phyloP scores from a whole-genome alignment of 2,329 filamentous ascomycete genomes.

The Xylariomycetidae sp. region DNA sequence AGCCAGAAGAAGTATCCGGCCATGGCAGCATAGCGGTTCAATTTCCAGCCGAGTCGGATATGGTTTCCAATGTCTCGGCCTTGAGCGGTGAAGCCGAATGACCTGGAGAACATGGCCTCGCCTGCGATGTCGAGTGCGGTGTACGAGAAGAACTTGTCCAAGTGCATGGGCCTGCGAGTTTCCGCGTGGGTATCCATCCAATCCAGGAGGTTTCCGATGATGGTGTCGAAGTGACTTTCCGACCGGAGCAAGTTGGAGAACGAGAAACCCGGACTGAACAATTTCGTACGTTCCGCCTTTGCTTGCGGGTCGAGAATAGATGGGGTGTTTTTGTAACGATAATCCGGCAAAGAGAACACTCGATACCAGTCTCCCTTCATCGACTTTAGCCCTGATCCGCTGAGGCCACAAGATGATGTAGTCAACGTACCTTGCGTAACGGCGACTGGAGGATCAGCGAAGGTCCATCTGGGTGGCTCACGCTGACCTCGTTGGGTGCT shows the following conservation, averaged over 20 bases:
- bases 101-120: constrained; percentile 25
- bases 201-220: constrained; percentile 11
- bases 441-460: constrained; percentile 28
- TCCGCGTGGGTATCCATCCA: constrained; percentile 15
- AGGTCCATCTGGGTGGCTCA: constrained; percentile 35
- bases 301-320: constrained; percentile 29
- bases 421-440: constrained; percentile 27
- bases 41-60: constrained; percentile 8
- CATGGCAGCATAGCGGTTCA: constrained; percentile 4
- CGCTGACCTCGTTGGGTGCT: constrained; percentile 35
- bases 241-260: constrained; percentile 24
- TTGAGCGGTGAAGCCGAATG: constrained; percentile 24
- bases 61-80: constrained; percentile 21
- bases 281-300: constrained; percentile 25
- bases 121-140: constrained; percentile 27
- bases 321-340: constrained; percentile 34
- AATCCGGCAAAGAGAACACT: constrained; percentile 32
- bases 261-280: constrained; percentile 25
- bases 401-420: neutral
- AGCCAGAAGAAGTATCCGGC: constrained; percentile 8
- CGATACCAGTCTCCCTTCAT: constrained; percentile 27
- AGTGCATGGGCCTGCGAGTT: constrained; percentile 8
- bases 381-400: neutral
- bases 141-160: constrained; percentile 19
- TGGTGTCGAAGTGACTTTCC: constrained; percentile 12